A percentile compares a stretch with the other conserved stretches of the same genome.
Conservation (phyloP, 805 yeast species). For the Hanseniaspora pseudoguilliermondii region DNA sequence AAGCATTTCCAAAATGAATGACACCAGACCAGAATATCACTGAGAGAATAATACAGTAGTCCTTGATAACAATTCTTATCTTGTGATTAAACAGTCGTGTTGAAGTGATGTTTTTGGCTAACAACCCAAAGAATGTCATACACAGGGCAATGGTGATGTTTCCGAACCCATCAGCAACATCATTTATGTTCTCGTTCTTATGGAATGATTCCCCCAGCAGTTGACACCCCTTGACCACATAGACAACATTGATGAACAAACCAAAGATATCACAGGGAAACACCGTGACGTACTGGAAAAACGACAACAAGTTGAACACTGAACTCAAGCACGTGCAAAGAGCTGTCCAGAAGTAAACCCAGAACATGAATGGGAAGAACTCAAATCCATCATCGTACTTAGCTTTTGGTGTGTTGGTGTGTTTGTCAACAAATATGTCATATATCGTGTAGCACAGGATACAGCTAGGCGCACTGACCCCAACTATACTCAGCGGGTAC, state of each 20-base stretch:
- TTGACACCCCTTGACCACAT: slow-evolving; percentile 82
- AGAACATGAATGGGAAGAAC: slow-evolving; percentile 86
- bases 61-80: slow-evolving; percentile 60
- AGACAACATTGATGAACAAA: slow-evolving; percentile 73
- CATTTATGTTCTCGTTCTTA: slow-evolving; percentile 24
- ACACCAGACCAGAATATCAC: slow-evolving; percentile 89
- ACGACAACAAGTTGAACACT: slow-evolving; percentile 50
- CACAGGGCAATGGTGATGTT: slow-evolving; percentile 59
- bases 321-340: slow-evolving; percentile 66
- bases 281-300: slow-evolving; percentile 57
- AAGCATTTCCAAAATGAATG: slow-evolving; percentile 75
- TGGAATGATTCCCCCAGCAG: slow-evolving; percentile 61
- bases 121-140: slow-evolving; percentile 69
- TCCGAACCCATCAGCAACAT: slow-evolving; percentile 47
- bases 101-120: slow-evolving; percentile 38
- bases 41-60: slow-evolving; percentile 71
- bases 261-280: slow-evolving; percentile 92
- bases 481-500: slow-evolving; percentile 88
- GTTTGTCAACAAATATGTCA: slow-evolving; percentile 17
- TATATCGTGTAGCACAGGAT: slow-evolving; percentile 81
- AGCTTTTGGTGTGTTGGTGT: slow-evolving; percentile 11
- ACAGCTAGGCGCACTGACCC: slow-evolving; percentile 92
- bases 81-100: slow-evolving; percentile 49
- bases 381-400: slow-evolving; percentile 28
- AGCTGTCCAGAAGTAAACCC: slow-evolving; percentile 90